Evolutionary conservation across 2,329 filamentous ascomycete species (phyloP).

Genomic region (Chrysoporthe cubensis): DNA sequence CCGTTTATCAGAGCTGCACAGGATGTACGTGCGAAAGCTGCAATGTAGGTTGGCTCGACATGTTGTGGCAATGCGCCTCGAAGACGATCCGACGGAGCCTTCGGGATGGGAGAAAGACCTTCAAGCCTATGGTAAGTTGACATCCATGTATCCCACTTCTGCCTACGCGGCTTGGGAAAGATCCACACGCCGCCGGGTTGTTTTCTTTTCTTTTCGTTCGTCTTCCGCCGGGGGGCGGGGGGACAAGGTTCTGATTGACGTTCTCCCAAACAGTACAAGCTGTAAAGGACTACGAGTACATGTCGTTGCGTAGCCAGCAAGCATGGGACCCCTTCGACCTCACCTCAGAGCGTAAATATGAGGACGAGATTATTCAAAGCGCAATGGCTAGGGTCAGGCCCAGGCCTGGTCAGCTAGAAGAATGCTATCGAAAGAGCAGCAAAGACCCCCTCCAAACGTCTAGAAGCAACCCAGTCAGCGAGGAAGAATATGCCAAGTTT

Average conservation of each 20-base stretch:
- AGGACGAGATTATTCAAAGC: not conserved
- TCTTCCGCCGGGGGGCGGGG: too few species aligned
- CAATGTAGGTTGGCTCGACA: slow-evolving; percentile 4
- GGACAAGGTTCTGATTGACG: not conserved
- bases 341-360: not conserved
- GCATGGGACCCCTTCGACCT: not conserved
- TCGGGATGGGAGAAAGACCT: slow-evolving; percentile 7
- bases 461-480: not conserved
- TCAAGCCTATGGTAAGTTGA: not conserved
- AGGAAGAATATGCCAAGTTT: not conserved
- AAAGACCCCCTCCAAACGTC: not conserved
- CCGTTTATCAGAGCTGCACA: slow-evolving; percentile 16
- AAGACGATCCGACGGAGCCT: not conserved
- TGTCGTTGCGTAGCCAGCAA: not conserved
- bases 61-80: slow-evolving; percentile 1
- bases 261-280: slow-evolving; percentile 2
- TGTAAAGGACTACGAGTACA: slow-evolving; percentile 16
- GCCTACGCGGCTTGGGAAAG: not conserved
- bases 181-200: not conserved
- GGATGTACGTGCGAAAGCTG: slow-evolving; percentile 15
- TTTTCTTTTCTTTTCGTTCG: too few species aligned
- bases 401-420: not conserved
- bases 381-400: not conserved
- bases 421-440: not conserved
- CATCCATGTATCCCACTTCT: too few species aligned